These are phyloP conservation scores for Claviceps sp. DNA, from an alignment of 2,329 filamentous ascomycete genomes.

Conservation along the genomic window DNA sequence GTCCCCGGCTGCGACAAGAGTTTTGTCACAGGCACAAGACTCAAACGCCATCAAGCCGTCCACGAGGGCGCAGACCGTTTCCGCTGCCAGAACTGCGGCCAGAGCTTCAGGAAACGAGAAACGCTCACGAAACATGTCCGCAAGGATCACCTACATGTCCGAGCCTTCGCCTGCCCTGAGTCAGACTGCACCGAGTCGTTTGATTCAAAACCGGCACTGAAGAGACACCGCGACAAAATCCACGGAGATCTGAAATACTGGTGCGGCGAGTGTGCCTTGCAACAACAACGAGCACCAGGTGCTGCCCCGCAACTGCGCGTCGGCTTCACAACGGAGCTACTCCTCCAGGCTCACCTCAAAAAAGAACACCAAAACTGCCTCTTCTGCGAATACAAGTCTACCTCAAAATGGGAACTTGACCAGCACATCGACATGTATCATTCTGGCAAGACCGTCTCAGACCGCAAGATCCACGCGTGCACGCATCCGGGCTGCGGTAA, in stretches of 20 bases:
- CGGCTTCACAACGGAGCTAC: slow-evolving; percentile 58
- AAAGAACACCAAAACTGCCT: slow-evolving; percentile 62
- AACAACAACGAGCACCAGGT: slow-evolving; percentile 24
- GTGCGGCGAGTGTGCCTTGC: slow-evolving; percentile 56
- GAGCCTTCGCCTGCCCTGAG: slow-evolving; percentile 58
- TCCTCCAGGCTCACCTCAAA: slow-evolving; percentile 61
- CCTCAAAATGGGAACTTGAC: slow-evolving; percentile 53
- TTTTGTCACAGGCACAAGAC: slow-evolving; percentile 67
- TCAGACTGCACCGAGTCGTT: slow-evolving; percentile 53
- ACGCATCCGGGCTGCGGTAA: slow-evolving; percentile 55
- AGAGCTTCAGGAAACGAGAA: slow-evolving; percentile 76
- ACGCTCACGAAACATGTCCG: slow-evolving; percentile 75
- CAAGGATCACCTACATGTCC: slow-evolving; percentile 57
- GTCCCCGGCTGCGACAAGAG: slow-evolving; percentile 62
- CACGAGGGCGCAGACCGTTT: slow-evolving; percentile 64
- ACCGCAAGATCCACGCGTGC: slow-evolving; percentile 55
- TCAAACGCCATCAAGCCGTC: slow-evolving; percentile 64
- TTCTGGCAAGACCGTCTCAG: slow-evolving; percentile 45
- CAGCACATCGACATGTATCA: slow-evolving; percentile 71
- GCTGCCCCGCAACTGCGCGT: slow-evolving; percentile 26
- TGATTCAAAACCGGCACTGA: slow-evolving; percentile 57
- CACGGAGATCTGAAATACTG: slow-evolving; percentile 61
- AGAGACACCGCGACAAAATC: slow-evolving; percentile 54
- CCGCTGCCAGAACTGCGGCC: slow-evolving; percentile 59
- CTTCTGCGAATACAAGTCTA: slow-evolving; percentile 58